Base-by-base conservation (phyloP, 106 monocot genomes). In the Agapanthus africanus region DNA sequence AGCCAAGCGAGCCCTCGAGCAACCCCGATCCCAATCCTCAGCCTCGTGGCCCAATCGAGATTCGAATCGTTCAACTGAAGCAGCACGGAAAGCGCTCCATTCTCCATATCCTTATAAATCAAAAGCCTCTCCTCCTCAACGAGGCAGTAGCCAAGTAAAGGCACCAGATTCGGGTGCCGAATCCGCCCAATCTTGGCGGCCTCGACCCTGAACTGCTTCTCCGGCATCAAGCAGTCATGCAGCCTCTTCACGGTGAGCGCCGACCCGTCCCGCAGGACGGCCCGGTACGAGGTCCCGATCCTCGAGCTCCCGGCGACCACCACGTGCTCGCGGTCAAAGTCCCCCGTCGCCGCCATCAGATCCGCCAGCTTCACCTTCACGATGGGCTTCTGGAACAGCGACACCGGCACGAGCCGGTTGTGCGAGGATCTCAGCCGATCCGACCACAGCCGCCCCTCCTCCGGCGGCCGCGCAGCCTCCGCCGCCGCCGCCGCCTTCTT, bases 301-400 rank as follows among this genome's bases (percentile, higher is more conserved):
- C 82, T 79, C 5, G 82, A 13, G 36, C 87, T 80, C 5, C 87
- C 86, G 40, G 81, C 74, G 36, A 77, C 71, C 19, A 91, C 72
- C 49, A 95, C 73, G 63, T 81, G 56, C 40, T 74, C 52, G 4
- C 81, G 70, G 26, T 81, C 68, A 63, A 95, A 95, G 14, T 86
- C 87, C 21, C 61, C 41, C 11, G 91, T 95, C 22, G 85, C 95
- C 4, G 81, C 78, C 85, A 91, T 81, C 66, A 95, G 67, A 70
- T 95, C 88, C 15, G 85, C 85, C 16, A 95, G 72, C 73, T 83
- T 87, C 36, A 91, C 79, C 86, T 95, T 95, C 16, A 91, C 85
- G 36, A 95, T 85, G 0, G 88, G 91, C 65, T 95, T 91, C 76
- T 88, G 88, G 75, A 92, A 92, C 23, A 92, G 82, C 21, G 85